These are phyloP conservation scores for Rhizoctonia solani DNA, from an alignment of 1,284 basidiomycete species.

Conservation along the genomic window DNA sequence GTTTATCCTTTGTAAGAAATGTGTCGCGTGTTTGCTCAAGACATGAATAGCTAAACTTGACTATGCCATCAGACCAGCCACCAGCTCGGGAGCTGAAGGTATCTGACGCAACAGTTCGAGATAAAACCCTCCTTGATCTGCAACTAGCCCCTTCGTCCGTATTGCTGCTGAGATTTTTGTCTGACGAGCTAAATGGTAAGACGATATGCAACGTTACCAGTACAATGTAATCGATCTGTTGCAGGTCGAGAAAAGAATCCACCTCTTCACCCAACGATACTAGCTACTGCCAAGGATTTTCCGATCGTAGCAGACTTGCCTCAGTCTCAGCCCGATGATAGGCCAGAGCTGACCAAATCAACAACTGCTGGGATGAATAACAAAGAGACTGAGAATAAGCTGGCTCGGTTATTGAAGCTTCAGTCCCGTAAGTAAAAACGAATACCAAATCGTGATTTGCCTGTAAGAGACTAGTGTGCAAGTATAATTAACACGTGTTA, in stretches of 20 bases:
- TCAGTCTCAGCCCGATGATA: neutral
- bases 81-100: slow-evolving; percentile 81
- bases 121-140: slow-evolving; percentile 68
- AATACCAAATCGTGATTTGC: no score
- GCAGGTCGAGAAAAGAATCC: slow-evolving; percentile 24
- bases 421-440: neutral
- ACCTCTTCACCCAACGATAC: slow-evolving; percentile 1
- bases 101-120: slow-evolving; percentile 69
- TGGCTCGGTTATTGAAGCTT: slow-evolving; percentile 28
- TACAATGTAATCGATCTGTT: neutral
- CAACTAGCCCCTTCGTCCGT: slow-evolving; percentile 80
- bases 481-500: no score
- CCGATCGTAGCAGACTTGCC: neutral
- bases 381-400: slow-evolving; percentile 7
- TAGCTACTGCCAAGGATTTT: neutral
- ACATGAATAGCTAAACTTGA: neutral
- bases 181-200: slow-evolving; percentile 70
- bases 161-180: slow-evolving; percentile 73
- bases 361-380: neutral
- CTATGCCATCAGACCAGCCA: slow-evolving; percentile 67
- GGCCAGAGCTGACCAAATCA: neutral
- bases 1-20: slow-evolving; percentile 74
- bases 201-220: neutral
- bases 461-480: no score
- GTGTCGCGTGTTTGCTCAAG: slow-evolving; percentile 1